Evolutionary conservation across 129 eudicot species (phyloP), one percentile per base, ranked within the genome.

Genomic region (Erigeron canadensis): DNA sequence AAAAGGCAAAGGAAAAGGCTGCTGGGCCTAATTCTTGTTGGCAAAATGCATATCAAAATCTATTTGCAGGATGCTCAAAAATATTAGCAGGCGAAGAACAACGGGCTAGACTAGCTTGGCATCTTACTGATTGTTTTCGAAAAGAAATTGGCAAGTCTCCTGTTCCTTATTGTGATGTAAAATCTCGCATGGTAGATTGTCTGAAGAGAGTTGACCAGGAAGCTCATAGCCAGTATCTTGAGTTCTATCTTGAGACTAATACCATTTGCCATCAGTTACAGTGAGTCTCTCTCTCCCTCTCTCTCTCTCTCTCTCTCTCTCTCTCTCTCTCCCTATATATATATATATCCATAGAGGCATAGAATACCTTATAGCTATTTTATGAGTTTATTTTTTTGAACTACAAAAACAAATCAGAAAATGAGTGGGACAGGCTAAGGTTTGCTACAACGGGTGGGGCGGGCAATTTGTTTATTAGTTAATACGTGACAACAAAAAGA

Each of bases 231-330:
- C 17, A n/a, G 11, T 56, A 19, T 56, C 62, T 56, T 3, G 62
- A 56, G 62, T 56, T 56, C 28, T 56, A 56, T 56, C 62, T 56
- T 21, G 62, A 56, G 28, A 56, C 62, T 10, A 56, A 56, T 23
- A 56, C 62, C 62, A 16, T 56, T 10, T 56, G 62, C 23, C 62
- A 56, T 56, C 62, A 56, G 62, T 56, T 56, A 17, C 62, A 56
- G 62, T 56, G 23, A 56, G 34, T 56, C 28, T 19, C 28, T 16
- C 34, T 5, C 12, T 55, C 62, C 7, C 28, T 21, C 11, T 6
- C 8, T 15, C 4, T 1, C 4, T 3, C n/a, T n/a, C n/a, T 56
- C 28, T 19, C 28, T 16, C 34, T 5, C 12, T 55, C 62, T 16
- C 28, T 21, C 11, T 6, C 8, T 15, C 4, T 1, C 4, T 3